A percentile compares a stretch with the other conserved stretches of the same genome.
Conservation (phyloP, 495 filamentous ascomycete genomes). For the Aspergillus hancockii region DNA sequence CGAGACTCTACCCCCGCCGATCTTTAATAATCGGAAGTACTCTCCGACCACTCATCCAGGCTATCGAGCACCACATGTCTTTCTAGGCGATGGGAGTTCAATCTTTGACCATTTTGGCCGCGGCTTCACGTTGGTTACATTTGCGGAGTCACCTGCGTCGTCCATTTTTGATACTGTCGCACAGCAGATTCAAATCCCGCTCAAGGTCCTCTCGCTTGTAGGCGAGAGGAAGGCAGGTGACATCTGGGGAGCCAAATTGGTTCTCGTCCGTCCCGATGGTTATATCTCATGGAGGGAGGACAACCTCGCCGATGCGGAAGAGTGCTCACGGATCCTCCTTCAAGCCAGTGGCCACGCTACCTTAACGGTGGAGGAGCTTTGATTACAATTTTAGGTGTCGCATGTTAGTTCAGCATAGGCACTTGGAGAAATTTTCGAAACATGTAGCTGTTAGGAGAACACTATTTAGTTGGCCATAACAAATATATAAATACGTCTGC, state of each 20-base stretch:
- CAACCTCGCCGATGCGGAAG: too few relatives aligned
- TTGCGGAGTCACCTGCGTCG: constrained; percentile 7
- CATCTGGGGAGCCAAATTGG: constrained; percentile 14
- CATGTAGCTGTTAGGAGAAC: too few relatives aligned
- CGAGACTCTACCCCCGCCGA: too few relatives aligned
- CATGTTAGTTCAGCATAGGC: too few relatives aligned
- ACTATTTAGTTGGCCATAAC: too few relatives aligned
- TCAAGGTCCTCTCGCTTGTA: background rate
- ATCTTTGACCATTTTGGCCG: constrained; percentile 25
- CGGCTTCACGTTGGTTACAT: constrained; percentile 31
- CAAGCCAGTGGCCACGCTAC: too few relatives aligned
- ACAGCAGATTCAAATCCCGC: background rate
- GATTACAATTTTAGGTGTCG: too few relatives aligned
- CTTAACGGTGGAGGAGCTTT: too few relatives aligned
- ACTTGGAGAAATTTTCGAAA: too few relatives aligned
- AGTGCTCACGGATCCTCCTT: too few relatives aligned
- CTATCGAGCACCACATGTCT: constrained; percentile 31
- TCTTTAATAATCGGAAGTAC: too few relatives aligned
- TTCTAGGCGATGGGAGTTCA: constrained; percentile 21
- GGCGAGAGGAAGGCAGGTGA: constrained; percentile 4
- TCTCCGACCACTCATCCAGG: constrained; percentile 29
- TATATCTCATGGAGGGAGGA: constrained; percentile 22
- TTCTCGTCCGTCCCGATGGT: constrained; percentile 22
- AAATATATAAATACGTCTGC: too few relatives aligned
- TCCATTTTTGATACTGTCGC: background rate